A percentile compares a stretch with the other conserved stretches of the same genome.
phyloP scores from a whole-genome alignment of 176 grass and related monocot species.

The Oryza brachyantha region DNA sequence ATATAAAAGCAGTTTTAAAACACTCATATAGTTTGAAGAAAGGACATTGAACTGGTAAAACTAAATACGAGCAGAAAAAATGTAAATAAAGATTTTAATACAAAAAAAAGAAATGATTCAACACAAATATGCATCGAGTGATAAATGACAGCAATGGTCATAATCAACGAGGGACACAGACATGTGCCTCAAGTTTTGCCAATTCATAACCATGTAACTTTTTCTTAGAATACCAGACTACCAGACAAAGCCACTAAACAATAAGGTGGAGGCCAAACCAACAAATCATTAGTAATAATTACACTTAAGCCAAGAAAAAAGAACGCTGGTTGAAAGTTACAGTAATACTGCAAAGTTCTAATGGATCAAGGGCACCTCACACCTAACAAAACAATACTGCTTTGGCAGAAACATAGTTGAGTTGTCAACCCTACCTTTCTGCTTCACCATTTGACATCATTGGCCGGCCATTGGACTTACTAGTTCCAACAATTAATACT shows the following conservation, averaged over 20 bases:
- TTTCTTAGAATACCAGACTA: not conserved
- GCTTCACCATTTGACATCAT: constrained; percentile 98
- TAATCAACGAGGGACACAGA: not conserved
- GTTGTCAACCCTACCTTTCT: constrained; percentile 76
- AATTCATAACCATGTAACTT: not conserved
- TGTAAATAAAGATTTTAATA: not conserved
- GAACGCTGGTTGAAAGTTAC: constrained; percentile 14
- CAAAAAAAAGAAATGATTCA: constrained; percentile 17
- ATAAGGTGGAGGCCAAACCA: constrained; percentile 4
- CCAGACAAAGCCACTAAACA: constrained; percentile 10
- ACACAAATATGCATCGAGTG: not conserved
- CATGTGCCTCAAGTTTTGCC: not conserved
- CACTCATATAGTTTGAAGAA: not conserved
- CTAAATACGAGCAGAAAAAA: constrained; percentile 9
- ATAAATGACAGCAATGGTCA: not conserved
- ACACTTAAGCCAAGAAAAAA: constrained; percentile 16
- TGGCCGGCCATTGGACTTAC: constrained; percentile 58
- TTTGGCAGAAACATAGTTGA: constrained; percentile 21
- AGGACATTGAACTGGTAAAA: constrained; percentile 1
- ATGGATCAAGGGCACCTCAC: not conserved
- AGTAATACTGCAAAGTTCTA: constrained; percentile 23
- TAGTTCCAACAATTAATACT: constrained; percentile 88
- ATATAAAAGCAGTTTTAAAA: not conserved
- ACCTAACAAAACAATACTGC: constrained; percentile 21
- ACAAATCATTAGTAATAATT: constrained; percentile 13